Base-by-base conservation (phyloP, 805 yeast species). In the Novakomyces olei region DNA sequence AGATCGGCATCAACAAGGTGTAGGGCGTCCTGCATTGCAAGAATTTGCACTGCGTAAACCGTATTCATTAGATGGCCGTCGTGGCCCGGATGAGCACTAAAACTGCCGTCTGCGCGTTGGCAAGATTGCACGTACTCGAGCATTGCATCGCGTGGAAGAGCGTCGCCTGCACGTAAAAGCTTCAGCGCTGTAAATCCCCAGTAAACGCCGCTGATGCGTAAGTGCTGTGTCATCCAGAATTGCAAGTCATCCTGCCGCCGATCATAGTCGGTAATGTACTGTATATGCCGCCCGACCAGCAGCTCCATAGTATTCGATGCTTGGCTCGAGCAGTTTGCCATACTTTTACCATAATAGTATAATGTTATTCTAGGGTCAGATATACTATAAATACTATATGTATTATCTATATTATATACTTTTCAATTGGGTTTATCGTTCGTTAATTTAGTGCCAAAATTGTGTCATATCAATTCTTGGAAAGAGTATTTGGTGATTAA, bases 151-250 rank as follows among this genome's bases (percentile, higher is more conserved):
- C 60, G 57, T n/a, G 70, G 60, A 36, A 85, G 64, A 0, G 69
- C 65, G 9, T 65, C 64, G 22, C 61, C 52, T 2, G 71, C 57
- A 19, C 63, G 59, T 51, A 85, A 47, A 1, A 74, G 51, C 32
- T 65, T 65, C 20, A 83, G 51, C 0, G 94, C 80, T 12, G 76
- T 73, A 2, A 79, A 57, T 0, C 95, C 96, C 99, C 99, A 88
- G 49, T 88, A 88, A 0, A 88, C 61, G 1, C 96, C 98, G 44
- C 78, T 80, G 61, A 88, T 53, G 20, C 95, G 62, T 32, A 88
- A 58, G 49, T 88, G 96, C 45, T 88, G 96, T 7, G 79, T 67
- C 33, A 83, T 52, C 88, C 92, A 80, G 52, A 80, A 83, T 43
- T 75, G 81, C 19, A 70, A 56, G 47, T 73, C 64, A 48, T 69